These are phyloP conservation scores for Candida chilensis DNA, from an alignment of 805 yeast species.

Conservation along the genomic window DNA sequence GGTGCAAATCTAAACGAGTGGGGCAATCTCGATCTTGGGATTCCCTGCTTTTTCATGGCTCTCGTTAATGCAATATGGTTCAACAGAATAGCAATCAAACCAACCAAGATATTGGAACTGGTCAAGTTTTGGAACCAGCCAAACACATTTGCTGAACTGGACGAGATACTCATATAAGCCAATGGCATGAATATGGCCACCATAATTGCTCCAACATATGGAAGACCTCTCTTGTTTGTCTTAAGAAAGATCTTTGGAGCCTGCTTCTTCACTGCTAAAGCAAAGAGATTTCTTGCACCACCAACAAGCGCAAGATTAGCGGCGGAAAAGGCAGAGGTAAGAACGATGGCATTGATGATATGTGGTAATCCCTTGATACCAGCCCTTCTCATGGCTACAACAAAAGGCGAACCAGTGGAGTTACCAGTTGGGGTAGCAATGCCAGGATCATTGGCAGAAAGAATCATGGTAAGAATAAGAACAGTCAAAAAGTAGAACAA, in stretches of 20 bases:
- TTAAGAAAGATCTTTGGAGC: conserved; percentile 24
- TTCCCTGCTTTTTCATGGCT: conserved; percentile 31
- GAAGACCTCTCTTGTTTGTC: conserved; percentile 20
- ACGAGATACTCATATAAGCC: conserved; percentile 20
- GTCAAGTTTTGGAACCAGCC: conserved; percentile 22
- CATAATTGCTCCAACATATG: conserved; percentile 16
- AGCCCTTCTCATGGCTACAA: conserved; percentile 22
- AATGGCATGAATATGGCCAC: conserved; percentile 20
- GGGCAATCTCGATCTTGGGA: conserved; percentile 19
- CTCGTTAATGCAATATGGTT: conserved; percentile 18
- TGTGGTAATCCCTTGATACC: conserved; percentile 22
- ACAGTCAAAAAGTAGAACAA: conserved; percentile 17
- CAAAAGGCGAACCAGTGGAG: conserved; percentile 24
- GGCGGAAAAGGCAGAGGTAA: conserved; percentile 29
- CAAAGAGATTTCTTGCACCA: conserved; percentile 21
- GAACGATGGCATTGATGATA: conserved; percentile 25
- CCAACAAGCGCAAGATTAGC: conserved; percentile 18
- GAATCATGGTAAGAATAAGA: conserved; percentile 21
- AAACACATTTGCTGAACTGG: conserved; percentile 16
- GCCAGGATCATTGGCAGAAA: conserved; percentile 15
- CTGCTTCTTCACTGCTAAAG: conserved; percentile 23
- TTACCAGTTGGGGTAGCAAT: conserved; percentile 16
- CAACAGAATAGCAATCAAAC: conserved; percentile 19
- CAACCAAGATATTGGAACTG: conserved; percentile 17
- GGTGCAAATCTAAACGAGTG: conserved; percentile 14